These are phyloP conservation scores for Fagopyrum homotropicum DNA, from an alignment of 148 eudicot species.

Conservation along the genomic window DNA sequence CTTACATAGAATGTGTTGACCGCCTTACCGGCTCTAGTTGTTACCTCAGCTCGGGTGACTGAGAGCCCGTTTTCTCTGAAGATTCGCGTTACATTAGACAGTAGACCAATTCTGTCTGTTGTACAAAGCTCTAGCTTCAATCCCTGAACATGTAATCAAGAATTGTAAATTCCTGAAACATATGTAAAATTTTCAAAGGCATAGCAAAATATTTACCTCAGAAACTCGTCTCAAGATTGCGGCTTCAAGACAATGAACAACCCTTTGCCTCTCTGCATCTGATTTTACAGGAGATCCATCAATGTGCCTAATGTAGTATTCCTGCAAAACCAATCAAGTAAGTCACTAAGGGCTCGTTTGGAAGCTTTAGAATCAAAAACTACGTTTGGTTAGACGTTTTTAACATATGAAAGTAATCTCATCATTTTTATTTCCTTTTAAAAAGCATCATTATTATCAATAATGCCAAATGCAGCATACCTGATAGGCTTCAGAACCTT, in stretches of 20 bases:
- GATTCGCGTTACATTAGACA: constrained; percentile 76
- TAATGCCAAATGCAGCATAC: constrained; percentile 18
- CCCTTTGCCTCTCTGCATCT: constrained; percentile 83
- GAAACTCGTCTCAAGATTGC: constrained; percentile 89
- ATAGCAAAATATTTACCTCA: constrained; percentile 42
- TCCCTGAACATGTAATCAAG: constrained; percentile 37
- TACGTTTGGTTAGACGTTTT: too few species aligned
- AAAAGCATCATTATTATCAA: neutral
- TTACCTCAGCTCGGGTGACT: constrained; percentile 77
- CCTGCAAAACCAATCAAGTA: constrained; percentile 29
- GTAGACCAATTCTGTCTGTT: constrained; percentile 68
- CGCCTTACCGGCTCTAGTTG: constrained; percentile 74
- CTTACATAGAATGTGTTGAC: constrained; percentile 75
- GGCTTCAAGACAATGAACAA: constrained; percentile 89
- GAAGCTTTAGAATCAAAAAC: too few species aligned
- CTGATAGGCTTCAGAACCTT: constrained; percentile 81
- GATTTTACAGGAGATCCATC: constrained; percentile 95
- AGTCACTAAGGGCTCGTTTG: neutral
- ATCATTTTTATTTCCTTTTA: neutral
- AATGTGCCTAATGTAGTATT: constrained; percentile 72
- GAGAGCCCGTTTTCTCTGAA: constrained; percentile 85
- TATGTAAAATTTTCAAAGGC: neutral
- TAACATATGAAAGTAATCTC: too few species aligned
- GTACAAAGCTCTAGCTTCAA: constrained; percentile 92
- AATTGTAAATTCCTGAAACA: neutral